Conservation (phyloP, 768 basidiomycete species). For the Russula foetens region DNA sequence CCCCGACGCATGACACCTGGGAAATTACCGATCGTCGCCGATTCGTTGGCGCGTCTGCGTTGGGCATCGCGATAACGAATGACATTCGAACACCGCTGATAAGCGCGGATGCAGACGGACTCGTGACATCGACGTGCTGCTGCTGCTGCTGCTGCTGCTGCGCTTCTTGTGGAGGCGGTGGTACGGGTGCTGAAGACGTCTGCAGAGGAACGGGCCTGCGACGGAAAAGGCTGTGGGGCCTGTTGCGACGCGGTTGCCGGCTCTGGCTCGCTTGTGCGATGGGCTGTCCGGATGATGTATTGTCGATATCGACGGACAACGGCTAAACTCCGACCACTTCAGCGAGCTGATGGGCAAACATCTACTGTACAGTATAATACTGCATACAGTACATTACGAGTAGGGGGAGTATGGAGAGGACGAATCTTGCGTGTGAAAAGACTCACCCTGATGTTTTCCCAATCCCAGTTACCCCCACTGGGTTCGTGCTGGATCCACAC, state of each 20-base stretch:
- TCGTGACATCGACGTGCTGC: not conserved
- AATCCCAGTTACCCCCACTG: not conserved
- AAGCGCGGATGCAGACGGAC: not conserved
- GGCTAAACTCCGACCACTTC: not conserved
- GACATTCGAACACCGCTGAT: not conserved
- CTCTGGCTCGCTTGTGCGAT: no score
- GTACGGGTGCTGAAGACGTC: no score
- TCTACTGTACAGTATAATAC: no score
- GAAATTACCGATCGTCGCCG: slow-evolving; percentile 4
- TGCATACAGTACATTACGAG: no score
- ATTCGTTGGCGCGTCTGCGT: not conserved
- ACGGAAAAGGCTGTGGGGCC: not conserved
- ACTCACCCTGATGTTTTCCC: slow-evolving; percentile 9
- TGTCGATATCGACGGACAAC: not conserved
- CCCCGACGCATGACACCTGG: not conserved
- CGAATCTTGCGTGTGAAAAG: no score
- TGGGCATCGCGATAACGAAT: slow-evolving; percentile 17
- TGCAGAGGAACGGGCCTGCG: not conserved
- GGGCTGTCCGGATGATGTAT: not conserved
- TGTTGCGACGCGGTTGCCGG: not conserved
- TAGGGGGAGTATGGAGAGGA: no score
- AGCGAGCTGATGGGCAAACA: not conserved
- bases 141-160: not conserved
- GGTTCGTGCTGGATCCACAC: slow-evolving; percentile 8
- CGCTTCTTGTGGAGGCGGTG: no score